Evolutionary conservation across 208 protist species (phyloP), one percentile per base, ranked within the genome.

Genomic region (Angomonas deanei): DNA sequence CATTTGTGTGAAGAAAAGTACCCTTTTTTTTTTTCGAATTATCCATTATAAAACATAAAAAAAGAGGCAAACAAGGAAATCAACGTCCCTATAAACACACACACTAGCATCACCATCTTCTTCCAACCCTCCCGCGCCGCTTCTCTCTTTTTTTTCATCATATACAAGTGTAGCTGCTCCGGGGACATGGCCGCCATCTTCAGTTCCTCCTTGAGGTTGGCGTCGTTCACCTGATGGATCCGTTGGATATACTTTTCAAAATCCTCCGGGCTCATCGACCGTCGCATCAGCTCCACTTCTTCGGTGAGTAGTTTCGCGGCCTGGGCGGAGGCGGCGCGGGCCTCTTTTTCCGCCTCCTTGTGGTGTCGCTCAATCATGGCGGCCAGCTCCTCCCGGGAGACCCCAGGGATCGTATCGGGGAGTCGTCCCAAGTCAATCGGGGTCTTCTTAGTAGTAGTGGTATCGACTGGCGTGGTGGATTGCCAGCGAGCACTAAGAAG

Each of bases 301-400:
- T 72, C 68, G 30, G 57, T 62, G 6, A 84, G 11, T 21, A 61
- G 63, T 21, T 75, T 64, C 8, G 38, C 36, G 24, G 55, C 36
- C 21, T 64, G 23, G 26, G 56, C 68, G 17, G 30, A 34, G 21
- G 39, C 53, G 55, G 70, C 58, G 36, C 67, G 53, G 0, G 26
- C 15, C 33, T 72, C 26, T 63, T 71, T 52, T 6, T 38, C 30
- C 38, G 72, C 39, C 71, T 71, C 36, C 42, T 63, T 38, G 61
- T 68, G 56, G 30, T 80, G 68, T 17, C 47, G 32, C 24, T 33
- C 57, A 31, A 82, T 76, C 30, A 75, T 72, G 23, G 62, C 75
- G 2, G 86, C 86, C 6, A 92, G 77, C 61, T 92, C 86, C 68
- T 85, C 82, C 34, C 78, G 82, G 4, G 69, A 74, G 1, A 92